These are phyloP conservation scores for Eucalyptus tenuipes DNA, from an alignment of 345 rosid species.

Conservation along the genomic window DNA sequence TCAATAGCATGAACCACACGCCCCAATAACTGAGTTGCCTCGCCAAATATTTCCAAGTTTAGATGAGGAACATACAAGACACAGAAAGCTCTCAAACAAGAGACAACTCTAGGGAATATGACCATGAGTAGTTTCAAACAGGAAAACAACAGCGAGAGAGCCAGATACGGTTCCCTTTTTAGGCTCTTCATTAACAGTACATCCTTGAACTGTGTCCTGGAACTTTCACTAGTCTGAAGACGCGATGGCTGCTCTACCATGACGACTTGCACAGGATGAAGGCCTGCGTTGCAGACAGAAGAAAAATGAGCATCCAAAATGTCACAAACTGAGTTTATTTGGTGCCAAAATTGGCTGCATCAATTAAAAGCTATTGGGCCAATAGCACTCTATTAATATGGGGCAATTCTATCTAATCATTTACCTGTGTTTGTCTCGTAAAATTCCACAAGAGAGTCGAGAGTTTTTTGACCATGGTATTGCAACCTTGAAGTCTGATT, in stretches of 20 bases:
- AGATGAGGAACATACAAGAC: conserved; percentile 41
- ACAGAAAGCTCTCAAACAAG: conserved; percentile 52
- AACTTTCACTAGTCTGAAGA: neutral
- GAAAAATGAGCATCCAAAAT: neutral
- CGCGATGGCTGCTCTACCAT: conserved; percentile 17
- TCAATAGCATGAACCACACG: conserved; percentile 62
- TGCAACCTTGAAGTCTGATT: conserved; percentile 46
- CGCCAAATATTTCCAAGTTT: conserved; percentile 80
- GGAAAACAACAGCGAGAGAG: conserved; percentile 36
- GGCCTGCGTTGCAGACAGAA: conserved; percentile 29
- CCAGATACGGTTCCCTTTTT: conserved; percentile 50
- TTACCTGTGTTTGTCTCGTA: conserved; percentile 66
- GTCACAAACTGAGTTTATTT: neutral
- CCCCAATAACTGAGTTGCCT: conserved; percentile 62
- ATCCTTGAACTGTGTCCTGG: conserved; percentile 18
- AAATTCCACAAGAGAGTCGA: conserved; percentile 49
- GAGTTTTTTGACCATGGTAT: conserved; percentile 55
- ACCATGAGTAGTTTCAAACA: conserved; percentile 31
- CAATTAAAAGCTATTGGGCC: neutral
- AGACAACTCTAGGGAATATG: conserved; percentile 27
- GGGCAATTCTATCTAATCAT: neutral
- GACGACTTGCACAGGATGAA: conserved; percentile 39
- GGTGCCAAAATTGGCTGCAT: neutral
- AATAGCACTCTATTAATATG: neutral
- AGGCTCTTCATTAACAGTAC: conserved; percentile 23